Conservation (phyloP, 2,329 filamentous ascomycete species). For the Cladosporium phlei region DNA sequence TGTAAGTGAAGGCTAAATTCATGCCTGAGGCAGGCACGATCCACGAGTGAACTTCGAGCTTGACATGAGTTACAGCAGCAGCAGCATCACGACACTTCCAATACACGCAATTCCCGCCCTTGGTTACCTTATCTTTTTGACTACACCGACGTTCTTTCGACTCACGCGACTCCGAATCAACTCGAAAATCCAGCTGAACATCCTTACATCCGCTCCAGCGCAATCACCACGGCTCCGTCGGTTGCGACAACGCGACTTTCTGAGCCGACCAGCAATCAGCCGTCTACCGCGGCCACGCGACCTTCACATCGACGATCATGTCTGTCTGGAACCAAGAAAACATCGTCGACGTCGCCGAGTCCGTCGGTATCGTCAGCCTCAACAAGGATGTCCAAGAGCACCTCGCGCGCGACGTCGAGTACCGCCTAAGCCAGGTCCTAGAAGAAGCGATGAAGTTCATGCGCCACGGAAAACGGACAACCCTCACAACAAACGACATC, state of each 20-base stretch:
- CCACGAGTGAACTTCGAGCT: no score
- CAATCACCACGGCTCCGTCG: background rate
- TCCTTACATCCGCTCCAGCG: no score
- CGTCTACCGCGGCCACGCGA: background rate
- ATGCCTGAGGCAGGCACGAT: no score
- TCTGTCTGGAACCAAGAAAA: constrained; percentile 95
- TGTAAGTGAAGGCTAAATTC: no score
- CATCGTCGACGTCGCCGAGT: constrained; percentile 91
- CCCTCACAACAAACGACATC: constrained; percentile 83
- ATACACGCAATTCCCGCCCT: no score
- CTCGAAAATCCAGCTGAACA: no score
- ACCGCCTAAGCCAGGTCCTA: constrained; percentile 86
- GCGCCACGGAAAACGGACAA: constrained; percentile 82
- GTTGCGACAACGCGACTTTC: constrained; percentile 2
- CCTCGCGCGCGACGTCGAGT: constrained; percentile 90
- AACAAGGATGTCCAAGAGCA: constrained; percentile 82
- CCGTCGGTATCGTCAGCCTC: constrained; percentile 77
- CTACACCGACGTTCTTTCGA: no score
- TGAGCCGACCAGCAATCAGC: background rate
- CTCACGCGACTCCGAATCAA: no score
- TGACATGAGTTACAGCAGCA: no score
- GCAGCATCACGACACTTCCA: no score
- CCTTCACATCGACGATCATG: constrained; percentile 32
- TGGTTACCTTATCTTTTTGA: no score
- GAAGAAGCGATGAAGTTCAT: constrained; percentile 94